Conservation (phyloP, 257 asterid genomes). For the Lavandula angustifolia region DNA sequence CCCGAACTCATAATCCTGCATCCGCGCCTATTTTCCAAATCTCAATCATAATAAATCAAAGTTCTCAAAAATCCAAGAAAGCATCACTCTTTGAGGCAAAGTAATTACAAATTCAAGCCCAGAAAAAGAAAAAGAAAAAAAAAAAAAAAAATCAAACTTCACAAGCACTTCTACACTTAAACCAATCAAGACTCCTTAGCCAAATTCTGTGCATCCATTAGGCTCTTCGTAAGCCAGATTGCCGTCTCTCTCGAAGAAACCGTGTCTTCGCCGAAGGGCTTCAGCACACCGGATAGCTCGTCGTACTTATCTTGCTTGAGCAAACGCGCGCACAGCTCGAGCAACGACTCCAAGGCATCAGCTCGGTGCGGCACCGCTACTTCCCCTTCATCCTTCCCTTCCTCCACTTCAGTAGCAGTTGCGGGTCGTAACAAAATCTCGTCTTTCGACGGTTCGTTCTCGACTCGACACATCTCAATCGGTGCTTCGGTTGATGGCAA, state of each 20-base stretch:
- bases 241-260: conserved; percentile 96
- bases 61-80: conserved; percentile 22
- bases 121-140: not conserved
- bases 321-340: conserved; percentile 78
- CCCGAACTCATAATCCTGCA: not conserved
- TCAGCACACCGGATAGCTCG: conserved; percentile 82
- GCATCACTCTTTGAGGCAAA: conserved; percentile 29
- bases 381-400: conserved; percentile 38
- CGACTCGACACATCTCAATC: conserved; percentile 18
- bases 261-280: conserved; percentile 79
- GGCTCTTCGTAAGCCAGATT: conserved; percentile 87
- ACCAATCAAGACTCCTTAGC: conserved; percentile 45
- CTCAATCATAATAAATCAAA: not conserved
- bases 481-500: conserved; percentile 21
- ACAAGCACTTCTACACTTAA: conserved; percentile 20
- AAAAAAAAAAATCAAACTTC: not conserved
- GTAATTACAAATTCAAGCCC: conserved; percentile 31
- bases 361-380: conserved; percentile 64
- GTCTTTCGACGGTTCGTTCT: conserved; percentile 37
- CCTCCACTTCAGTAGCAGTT: conserved; percentile 39
- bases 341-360: conserved; percentile 88
- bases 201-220: conserved; percentile 66
- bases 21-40: not conserved
- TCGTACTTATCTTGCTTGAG: conserved; percentile 87
- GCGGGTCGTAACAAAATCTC: conserved; percentile 31